Evolutionary conservation across 2,329 filamentous ascomycete genomes (phyloP).

Genomic region (Botrytis byssoidea): DNA sequence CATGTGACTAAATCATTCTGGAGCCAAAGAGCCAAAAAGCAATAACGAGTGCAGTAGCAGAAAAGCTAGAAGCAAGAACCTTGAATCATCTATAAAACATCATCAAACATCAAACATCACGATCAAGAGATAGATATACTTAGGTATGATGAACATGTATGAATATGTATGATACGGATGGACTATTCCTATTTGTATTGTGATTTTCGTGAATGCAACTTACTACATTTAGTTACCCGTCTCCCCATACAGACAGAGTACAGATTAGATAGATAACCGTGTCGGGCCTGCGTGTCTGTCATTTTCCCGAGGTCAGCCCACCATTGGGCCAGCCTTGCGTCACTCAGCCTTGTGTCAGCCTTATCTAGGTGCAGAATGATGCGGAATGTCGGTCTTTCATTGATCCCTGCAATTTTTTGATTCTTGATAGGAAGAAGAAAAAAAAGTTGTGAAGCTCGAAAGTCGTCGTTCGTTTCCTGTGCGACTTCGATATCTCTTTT

Average conservation of each 20-base stretch:
- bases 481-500: conserved; percentile 13
- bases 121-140: not conserved
- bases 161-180: not conserved
- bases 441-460: conserved; percentile 25
- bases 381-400: not conserved
- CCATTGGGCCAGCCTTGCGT: not conserved
- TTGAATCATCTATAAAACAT: not conserved
- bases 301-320: not conserved
- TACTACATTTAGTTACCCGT: not conserved
- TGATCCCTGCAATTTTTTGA: conserved; percentile 14
- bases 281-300: not conserved
- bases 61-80: not conserved
- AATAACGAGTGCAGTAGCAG: not conserved
- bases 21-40: not conserved
- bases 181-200: not conserved
- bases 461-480: not conserved
- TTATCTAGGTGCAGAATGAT: not conserved
- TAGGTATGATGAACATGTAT: not conserved
- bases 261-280: not conserved
- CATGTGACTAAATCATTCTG: not conserved
- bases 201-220: not conserved
- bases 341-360: not conserved
- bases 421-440: conserved; percentile 12
- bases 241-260: not conserved
- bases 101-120: not conserved